A percentile compares a stretch with the other conserved stretches of the same genome.
phyloP scores from a whole-genome alignment of 2,329 filamentous ascomycete species.

The Ampelomyces quisqualis region DNA sequence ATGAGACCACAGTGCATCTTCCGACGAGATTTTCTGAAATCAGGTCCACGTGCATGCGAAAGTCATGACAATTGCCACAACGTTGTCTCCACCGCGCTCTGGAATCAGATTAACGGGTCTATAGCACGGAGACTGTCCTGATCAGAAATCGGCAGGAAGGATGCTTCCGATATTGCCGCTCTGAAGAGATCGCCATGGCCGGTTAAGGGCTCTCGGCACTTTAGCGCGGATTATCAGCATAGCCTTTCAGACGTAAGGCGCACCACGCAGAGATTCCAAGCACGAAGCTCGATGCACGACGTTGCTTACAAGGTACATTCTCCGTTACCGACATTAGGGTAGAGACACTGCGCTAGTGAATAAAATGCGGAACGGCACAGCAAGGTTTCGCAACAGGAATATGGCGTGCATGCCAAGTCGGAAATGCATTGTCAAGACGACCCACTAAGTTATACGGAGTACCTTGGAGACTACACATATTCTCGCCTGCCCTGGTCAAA shows the following conservation, averaged over 20 bases:
- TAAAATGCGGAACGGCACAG: not conserved
- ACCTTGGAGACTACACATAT: too few relatives aligned
- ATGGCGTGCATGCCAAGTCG: slow-evolving; percentile 5
- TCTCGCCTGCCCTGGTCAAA: too few relatives aligned
- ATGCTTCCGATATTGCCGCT: not conserved
- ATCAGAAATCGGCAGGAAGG: not conserved
- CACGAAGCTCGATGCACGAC: too few relatives aligned
- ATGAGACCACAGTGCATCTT: slow-evolving; percentile 10
- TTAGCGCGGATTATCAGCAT: not conserved
- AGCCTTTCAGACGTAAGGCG: too few relatives aligned
- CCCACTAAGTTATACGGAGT: too few relatives aligned
- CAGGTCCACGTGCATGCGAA: not conserved
- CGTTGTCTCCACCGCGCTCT: not conserved
- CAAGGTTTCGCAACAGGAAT: not conserved
- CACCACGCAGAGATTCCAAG: too few relatives aligned
- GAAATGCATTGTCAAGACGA: not conserved
- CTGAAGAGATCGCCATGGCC: not conserved
- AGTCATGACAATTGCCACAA: not conserved
- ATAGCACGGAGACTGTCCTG: not conserved
- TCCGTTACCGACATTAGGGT: slow-evolving; percentile 1
- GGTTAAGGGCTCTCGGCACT: not conserved
- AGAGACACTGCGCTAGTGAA: slow-evolving; percentile 1
- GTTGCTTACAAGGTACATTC: too few relatives aligned
- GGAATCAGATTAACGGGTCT: not conserved
- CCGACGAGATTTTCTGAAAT: slow-evolving; percentile 3